Percentiles rank a stretch among this genome's conserved stretches.
These are phyloP conservation scores for Penicillium steckii DNA, from an alignment of 495 filamentous ascomycete species.

Conservation along the genomic window DNA sequence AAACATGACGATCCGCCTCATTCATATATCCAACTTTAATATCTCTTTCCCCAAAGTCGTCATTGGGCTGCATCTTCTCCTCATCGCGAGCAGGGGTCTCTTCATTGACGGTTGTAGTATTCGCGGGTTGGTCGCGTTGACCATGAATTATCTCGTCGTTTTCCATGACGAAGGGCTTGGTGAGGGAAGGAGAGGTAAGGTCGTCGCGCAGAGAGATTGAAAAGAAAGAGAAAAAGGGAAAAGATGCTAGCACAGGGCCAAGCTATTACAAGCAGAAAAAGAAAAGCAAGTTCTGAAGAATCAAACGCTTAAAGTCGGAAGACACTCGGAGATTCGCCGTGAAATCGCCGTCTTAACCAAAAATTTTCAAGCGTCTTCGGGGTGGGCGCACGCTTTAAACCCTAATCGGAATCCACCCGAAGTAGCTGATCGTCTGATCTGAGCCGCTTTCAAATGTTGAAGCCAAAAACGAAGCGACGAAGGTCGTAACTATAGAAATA, in stretches of 20 bases:
- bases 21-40: conserved; percentile 20
- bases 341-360: too few species aligned
- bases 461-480: neutral
- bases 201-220: too few species aligned
- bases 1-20: conserved; percentile 17
- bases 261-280: neutral
- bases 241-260: neutral
- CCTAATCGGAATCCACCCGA: conserved; percentile 1
- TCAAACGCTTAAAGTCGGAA: conserved; percentile 8
- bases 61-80: conserved; percentile 8
- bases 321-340: conserved; percentile 4
- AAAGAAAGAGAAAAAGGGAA: neutral
- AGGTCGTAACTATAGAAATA: neutral
- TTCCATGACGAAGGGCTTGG: conserved; percentile 1
- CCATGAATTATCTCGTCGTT: conserved; percentile 9
- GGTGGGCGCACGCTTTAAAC: neutral
- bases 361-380: neutral
- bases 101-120: neutral
- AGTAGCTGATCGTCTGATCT: neutral
- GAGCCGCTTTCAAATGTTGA: neutral
- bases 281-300: conserved; percentile 5
- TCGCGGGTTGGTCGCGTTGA: neutral
- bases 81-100: neutral
- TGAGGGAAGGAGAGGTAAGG: neutral
- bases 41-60: conserved; percentile 13